Evolutionary conservation across 176 grass and related monocot species (phyloP).

Genomic region (Raddia distichophylla): DNA sequence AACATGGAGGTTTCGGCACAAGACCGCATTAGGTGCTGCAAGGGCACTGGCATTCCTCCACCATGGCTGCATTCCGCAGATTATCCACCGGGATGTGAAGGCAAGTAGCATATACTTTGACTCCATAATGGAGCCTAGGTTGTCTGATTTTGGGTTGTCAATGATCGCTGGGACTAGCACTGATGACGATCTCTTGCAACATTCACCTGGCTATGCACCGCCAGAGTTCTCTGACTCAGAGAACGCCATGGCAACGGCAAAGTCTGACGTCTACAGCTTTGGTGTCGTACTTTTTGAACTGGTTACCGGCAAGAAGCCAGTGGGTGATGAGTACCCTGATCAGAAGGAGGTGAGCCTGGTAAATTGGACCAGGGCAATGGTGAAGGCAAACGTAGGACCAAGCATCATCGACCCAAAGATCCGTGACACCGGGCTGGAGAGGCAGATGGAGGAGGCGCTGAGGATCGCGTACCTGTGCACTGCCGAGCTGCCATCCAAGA

Average conservation of each 20-base stretch:
- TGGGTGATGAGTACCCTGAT: slow-evolving; percentile 66
- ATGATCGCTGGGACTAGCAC: slow-evolving; percentile 53
- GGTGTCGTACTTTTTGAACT: slow-evolving; percentile 91
- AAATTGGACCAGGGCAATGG: slow-evolving; percentile 78
- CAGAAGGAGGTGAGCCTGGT: slow-evolving; percentile 70
- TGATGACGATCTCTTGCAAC: slow-evolving; percentile 43
- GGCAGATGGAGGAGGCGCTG: slow-evolving; percentile 84
- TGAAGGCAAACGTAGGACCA: slow-evolving; percentile 63
- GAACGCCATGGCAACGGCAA: slow-evolving; percentile 60
- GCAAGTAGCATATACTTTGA: slow-evolving; percentile 94
- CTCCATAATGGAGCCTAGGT: slow-evolving; percentile 75
- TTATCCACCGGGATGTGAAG: slow-evolving; percentile 90
- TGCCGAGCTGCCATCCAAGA: slow-evolving; percentile 77
- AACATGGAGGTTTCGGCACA: slow-evolving; percentile 90
- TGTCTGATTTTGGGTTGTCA: slow-evolving; percentile 86
- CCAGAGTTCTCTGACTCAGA: slow-evolving; percentile 75
- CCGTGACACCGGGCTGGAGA: slow-evolving; percentile 61
- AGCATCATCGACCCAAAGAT: slow-evolving; percentile 84
- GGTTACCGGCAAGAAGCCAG: slow-evolving; percentile 83
- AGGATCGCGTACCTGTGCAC: slow-evolving; percentile 93
- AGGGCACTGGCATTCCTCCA: slow-evolving; percentile 96
- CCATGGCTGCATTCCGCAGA: slow-evolving; percentile 90
- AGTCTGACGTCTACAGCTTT: slow-evolving; percentile 79
- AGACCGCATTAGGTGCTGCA: slow-evolving; percentile 77
- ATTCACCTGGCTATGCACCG: slow-evolving; percentile 61